phyloP scores from a whole-genome alignment of 2,329 filamentous ascomycete species.

The Cadophora gregata region DNA sequence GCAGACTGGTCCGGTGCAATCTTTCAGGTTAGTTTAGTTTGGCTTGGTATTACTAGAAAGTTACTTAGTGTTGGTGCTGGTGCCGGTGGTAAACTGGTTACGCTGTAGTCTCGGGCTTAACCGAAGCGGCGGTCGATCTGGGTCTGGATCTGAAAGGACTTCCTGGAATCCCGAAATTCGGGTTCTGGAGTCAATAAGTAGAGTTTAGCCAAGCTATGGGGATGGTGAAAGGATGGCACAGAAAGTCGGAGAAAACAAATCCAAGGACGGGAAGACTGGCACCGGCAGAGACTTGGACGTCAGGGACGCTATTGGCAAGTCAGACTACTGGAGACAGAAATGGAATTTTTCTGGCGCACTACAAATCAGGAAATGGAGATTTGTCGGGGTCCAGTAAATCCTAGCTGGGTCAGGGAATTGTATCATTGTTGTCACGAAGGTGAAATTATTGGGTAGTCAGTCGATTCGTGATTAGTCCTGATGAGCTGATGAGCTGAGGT shows the following conservation, averaged over 20 bases:
- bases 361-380: neutral
- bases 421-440: too few relatives aligned
- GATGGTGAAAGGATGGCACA: too few relatives aligned
- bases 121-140: neutral
- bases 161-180: neutral
- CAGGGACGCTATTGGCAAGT: too few relatives aligned
- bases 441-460: neutral
- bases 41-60: neutral
- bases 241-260: neutral
- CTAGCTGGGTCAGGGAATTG: neutral
- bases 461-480: neutral
- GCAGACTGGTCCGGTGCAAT: neutral
- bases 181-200: neutral
- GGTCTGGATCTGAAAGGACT: constrained; percentile 1
- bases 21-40: neutral
- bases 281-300: too few relatives aligned
- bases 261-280: neutral
- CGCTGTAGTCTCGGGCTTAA: constrained; percentile 8
- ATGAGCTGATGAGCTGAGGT: neutral
- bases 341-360: neutral
- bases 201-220: too few relatives aligned
- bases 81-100: neutral
- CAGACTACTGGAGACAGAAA: neutral
- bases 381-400: neutral
- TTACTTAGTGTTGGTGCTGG: neutral